A percentile compares a stretch with the other conserved stretches of the same genome.
These are phyloP conservation scores for Mortierella sp. DNA, from an alignment of 371 early-diverging fungal species.

Conservation along the genomic window DNA sequence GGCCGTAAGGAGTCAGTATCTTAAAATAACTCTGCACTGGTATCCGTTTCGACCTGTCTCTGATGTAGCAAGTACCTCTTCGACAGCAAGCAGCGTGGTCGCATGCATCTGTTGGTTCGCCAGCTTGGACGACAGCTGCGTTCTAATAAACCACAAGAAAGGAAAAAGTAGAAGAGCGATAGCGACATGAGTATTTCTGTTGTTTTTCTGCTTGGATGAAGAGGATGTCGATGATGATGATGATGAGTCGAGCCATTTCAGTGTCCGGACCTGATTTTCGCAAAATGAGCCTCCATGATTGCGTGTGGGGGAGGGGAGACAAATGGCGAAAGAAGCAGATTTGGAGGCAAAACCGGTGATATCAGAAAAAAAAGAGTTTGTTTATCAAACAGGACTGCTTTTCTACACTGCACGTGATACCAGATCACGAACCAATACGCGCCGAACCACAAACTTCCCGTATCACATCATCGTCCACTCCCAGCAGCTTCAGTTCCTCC, in stretches of 20 bases:
- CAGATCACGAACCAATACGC: too few relatives aligned
- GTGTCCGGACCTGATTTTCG: constrained; percentile 45
- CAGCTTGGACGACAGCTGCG: constrained; percentile 81
- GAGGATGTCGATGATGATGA: too few relatives aligned
- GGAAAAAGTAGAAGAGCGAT: not conserved
- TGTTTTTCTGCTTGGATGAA: too few relatives aligned
- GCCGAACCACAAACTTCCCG: constrained; percentile 16
- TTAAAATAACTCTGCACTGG: too few relatives aligned
- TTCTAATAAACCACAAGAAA: constrained; percentile 33
- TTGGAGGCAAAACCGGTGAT: not conserved
- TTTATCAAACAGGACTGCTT: constrained; percentile 3
- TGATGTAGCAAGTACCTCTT: constrained; percentile 77
- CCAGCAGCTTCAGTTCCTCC: constrained; percentile 39
- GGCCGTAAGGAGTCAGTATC: not conserved
- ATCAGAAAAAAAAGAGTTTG: constrained; percentile 10
- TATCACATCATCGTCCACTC: constrained; percentile 45
- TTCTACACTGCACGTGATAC: too few relatives aligned
- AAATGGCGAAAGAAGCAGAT: constrained; percentile 7
- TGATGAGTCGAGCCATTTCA: too few relatives aligned
- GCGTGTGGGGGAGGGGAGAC: constrained; percentile 10
- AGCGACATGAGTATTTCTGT: not conserved
- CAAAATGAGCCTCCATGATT: constrained; percentile 54
- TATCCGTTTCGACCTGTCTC: too few relatives aligned
- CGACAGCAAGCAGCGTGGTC: constrained; percentile 86
- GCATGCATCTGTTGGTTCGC: constrained; percentile 83